phyloP scores from a whole-genome alignment of 2,329 filamentous ascomycete genomes.

The Cylindrodendrum hubeiense region DNA sequence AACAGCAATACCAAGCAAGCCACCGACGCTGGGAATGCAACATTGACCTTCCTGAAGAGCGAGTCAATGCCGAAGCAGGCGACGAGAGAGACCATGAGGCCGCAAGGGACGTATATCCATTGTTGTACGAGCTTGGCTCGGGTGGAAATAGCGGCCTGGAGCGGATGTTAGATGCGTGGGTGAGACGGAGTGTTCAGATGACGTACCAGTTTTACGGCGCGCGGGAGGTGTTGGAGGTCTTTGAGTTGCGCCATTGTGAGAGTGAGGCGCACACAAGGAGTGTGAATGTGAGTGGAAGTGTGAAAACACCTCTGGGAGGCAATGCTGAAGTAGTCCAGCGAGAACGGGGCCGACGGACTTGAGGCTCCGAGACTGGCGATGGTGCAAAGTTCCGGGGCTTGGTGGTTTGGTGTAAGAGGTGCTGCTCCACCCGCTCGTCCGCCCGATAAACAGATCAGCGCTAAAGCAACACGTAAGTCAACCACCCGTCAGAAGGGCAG shows the following conservation, averaged over 20 bases:
- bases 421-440: slow-evolving; percentile 13
- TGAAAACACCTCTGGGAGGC: slow-evolving; percentile 20
- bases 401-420: slow-evolving; percentile 20
- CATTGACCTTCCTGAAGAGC: slow-evolving; percentile 58
- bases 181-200: neutral
- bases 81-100: slow-evolving; percentile 55
- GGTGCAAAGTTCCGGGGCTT: slow-evolving; percentile 5
- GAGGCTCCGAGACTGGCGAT: slow-evolving; percentile 24
- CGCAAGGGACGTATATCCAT: slow-evolving; percentile 66
- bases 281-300: neutral
- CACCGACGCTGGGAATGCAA: slow-evolving; percentile 71
- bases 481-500: neutral
- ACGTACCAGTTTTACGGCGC: slow-evolving; percentile 39
- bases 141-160: slow-evolving; percentile 33
- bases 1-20: slow-evolving; percentile 69
- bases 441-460: neutral
- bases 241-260: slow-evolving; percentile 35
- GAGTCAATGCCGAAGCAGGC: slow-evolving; percentile 59
- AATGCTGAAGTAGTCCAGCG: neutral
- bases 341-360: slow-evolving; percentile 21
- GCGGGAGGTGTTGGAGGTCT: slow-evolving; percentile 31
- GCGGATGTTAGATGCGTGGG: slow-evolving; percentile 18
- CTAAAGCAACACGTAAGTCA: neutral
- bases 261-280: neutral
- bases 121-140: slow-evolving; percentile 35